A percentile compares a stretch with the other conserved stretches of the same genome.
Conservation (phyloP, 2,329 filamentous ascomycete genomes). For the Aspergillus phoenicis region DNA sequence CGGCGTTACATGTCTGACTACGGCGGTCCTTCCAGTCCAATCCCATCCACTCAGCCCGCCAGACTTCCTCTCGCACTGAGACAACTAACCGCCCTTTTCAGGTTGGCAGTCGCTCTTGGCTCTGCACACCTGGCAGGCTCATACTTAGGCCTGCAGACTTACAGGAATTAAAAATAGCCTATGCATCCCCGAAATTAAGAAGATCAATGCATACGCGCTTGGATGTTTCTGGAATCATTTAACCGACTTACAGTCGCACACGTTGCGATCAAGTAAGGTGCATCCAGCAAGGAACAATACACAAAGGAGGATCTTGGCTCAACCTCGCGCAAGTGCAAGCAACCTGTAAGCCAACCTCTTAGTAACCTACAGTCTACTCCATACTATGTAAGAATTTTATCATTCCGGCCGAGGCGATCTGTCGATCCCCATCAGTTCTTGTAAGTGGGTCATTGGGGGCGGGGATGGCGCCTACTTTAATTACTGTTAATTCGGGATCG, state of each 20-base stretch:
- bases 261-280: neutral
- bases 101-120: neutral
- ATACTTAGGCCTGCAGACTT: neutral
- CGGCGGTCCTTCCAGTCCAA: neutral
- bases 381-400: neutral
- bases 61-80: neutral
- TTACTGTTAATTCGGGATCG: slow-evolving; percentile 20
- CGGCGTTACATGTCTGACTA: neutral
- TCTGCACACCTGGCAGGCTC: neutral
- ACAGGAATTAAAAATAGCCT: neutral
- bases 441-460: slow-evolving; percentile 22
- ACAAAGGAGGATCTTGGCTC: neutral
- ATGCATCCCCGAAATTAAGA: neutral
- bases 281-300: neutral
- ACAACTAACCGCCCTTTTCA: neutral
- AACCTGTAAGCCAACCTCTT: neutral
- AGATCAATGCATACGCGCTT: neutral
- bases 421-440: slow-evolving; percentile 19
- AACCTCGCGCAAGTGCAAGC: neutral
- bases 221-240: neutral
- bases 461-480: slow-evolving; percentile 29
- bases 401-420: slow-evolving; percentile 11
- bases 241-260: neutral
- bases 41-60: neutral
- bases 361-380: neutral